Evolutionary conservation across 768 basidiomycete species (phyloP), one percentile per base, ranked within the genome.

Genomic region (Boletus patriciae): DNA sequence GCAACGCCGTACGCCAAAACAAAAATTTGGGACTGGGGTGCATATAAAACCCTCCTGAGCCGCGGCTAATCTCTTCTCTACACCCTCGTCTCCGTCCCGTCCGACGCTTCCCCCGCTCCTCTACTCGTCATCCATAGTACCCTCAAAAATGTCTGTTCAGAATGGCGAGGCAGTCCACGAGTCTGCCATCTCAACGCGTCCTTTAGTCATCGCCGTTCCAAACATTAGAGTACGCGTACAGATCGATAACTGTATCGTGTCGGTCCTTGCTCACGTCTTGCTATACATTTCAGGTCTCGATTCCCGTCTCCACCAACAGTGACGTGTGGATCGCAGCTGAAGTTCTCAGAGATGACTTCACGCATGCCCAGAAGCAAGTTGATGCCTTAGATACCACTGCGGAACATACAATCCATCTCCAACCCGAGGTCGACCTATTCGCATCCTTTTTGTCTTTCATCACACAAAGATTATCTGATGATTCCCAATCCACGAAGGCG

Each of bases 311-410:
- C 45, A 86, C 90, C n/a, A 76, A 78, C 38, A 61, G 78, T 62
- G 85, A 94, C 73, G 85, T 92, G 73, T 97, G 95, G 94, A 92
- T 94, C 68, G 83, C 86, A 52, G 94, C 94, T 50, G 94, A 96
- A 76, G 85, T 94, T 67, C 83, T 96, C 55, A 80, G 90, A 66
- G 94, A 97, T 67, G 91, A 94, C 57, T 98, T 96, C 71, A 74
- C 80, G 54, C 83, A 92, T 72, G 72, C 80, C 53, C 83, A 84
- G 69, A 78, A 78, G 33, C 80, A 78, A 70, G 61, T 80, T 71
- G 82, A 87, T 71, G 76, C 80, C 62, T 74, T 81, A 66, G 83
- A 83, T 68, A 77, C 76, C 53, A 76, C 80, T 51, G 72, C 71
- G 27, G 77, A 85, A 62, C 67, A 78, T 59, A 84, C 85, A 57